Percentiles rank a stretch among this genome's conserved stretches.
phyloP scores from a whole-genome alignment of 257 asterid genomes.

The Pogostemon cablin region DNA sequence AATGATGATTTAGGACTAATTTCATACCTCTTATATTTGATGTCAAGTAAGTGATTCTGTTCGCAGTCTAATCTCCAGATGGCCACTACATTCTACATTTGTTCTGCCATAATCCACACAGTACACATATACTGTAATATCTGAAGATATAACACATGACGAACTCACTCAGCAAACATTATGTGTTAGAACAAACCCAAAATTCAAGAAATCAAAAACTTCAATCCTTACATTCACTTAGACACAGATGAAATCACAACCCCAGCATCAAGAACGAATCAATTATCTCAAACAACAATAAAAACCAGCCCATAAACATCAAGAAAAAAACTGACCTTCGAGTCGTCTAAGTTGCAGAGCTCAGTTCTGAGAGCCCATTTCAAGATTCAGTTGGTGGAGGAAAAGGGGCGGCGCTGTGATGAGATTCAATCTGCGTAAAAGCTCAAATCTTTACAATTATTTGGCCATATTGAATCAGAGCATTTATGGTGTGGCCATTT shows the following conservation, averaged over 20 bases:
- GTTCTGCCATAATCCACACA: neutral
- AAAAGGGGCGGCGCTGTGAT: slow-evolving; percentile 20
- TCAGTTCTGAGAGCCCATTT: slow-evolving; percentile 32
- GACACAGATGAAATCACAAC: slow-evolving; percentile 1
- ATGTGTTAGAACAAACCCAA: slow-evolving; percentile 27
- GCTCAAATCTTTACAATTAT: slow-evolving; percentile 32
- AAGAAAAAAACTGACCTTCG: slow-evolving; percentile 25
- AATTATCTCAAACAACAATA: slow-evolving; percentile 2
- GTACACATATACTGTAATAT: neutral
- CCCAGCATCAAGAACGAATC: slow-evolving; percentile 11
- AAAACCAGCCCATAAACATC: slow-evolving; percentile 3
- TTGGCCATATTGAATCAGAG: slow-evolving; percentile 22
- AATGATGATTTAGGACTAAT: too few relatives aligned
- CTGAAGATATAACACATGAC: slow-evolving; percentile 1
- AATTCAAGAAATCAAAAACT: neutral
- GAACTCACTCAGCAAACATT: neutral
- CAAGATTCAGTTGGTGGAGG: slow-evolving; percentile 26
- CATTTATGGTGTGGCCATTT: slow-evolving; percentile 35
- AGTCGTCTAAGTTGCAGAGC: slow-evolving; percentile 10
- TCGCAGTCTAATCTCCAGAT: neutral
- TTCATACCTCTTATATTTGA: neutral
- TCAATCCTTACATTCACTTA: slow-evolving; percentile 18
- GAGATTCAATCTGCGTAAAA: slow-evolving; percentile 50
- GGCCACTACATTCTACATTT: neutral
- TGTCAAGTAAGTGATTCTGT: neutral